Percentiles rank a stretch among this genome's conserved stretches.
Evolutionary conservation across 1,284 basidiomycete species (phyloP).

Genomic region (Hymenochaete sp.): DNA sequence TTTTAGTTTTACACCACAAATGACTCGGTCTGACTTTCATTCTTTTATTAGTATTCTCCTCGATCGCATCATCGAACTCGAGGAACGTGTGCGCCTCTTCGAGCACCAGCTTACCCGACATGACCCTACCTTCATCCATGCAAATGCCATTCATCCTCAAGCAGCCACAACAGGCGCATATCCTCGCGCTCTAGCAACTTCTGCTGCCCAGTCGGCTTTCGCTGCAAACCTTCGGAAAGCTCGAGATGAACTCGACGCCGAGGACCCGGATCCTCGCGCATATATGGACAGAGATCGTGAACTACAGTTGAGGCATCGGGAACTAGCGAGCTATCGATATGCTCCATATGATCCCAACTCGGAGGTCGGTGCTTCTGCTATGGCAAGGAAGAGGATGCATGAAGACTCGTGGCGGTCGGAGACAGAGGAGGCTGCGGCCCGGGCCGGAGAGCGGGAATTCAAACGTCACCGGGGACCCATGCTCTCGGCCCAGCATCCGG

Average conservation of each 20-base stretch:
- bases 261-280: conserved; percentile 37
- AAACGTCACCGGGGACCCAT: too few species aligned
- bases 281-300: too few species aligned
- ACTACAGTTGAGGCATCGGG: too few species aligned
- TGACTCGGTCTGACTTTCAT: conserved; percentile 3
- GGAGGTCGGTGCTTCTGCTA: too few species aligned
- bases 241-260: conserved; percentile 36
- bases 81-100: conserved; percentile 28
- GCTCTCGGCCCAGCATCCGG: too few species aligned
- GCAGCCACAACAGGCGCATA: conserved; percentile 33
- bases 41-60: conserved; percentile 37
- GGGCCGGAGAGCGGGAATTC: too few species aligned
- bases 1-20: conserved; percentile 5
- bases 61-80: conserved; percentile 52
- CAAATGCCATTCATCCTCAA: conserved; percentile 22
- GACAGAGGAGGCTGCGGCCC: too few species aligned
- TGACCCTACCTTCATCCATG: conserved; percentile 16
- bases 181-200: conserved; percentile 37
- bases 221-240: conserved; percentile 39
- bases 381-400: too few species aligned
- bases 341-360: too few species aligned
- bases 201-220: conserved; percentile 31
- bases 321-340: too few species aligned
- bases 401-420: too few species aligned
- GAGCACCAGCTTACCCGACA: conserved; percentile 22